Evolutionary conservation across 495 filamentous ascomycete genomes (phyloP), one percentile per base, ranked within the genome.

Genomic region (Clavariopsis aquatica): DNA sequence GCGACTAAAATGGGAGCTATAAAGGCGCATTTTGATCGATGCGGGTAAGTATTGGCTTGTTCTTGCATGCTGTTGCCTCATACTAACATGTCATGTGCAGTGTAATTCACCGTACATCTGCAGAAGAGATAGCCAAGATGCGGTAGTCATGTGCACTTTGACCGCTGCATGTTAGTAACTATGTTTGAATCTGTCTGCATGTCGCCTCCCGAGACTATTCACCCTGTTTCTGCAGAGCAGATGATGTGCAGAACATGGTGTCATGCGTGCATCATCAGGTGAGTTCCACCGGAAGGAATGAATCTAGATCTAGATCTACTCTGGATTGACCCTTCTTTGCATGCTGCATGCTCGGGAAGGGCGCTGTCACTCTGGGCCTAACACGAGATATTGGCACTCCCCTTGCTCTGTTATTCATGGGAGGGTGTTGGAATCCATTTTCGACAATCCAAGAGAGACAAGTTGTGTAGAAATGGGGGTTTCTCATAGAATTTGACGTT

Each of bases 1-100:
- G 68, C 70, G 15, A 59, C 69, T 13, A 70, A 72, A 49, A 70
- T 72, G 68, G 70, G 68, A 29, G 70, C 70, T n/a, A 72, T 68
- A 0, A 72, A 70, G 55, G 59, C 67, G 6, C 64, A 72, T 27
- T 72, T 72, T 53, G 70, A 72, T 31, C 23, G 49, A n/a, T 70
- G 70, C 52, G 64, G 70, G 59, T 58, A 60, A 53, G 60, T 54
- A 9, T 26, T 43, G 28, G 6, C 13, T 27, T 61, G 20, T 20
- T 17, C 19, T 28, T 29, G 20, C n/a, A 51, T 10, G 34, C 31
- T 0, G 36, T n/a, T n/a, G n/a, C n/a, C n/a, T n/a, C n/a, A n/a
- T 5, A 41, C 1, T 22, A 41, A 41, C 2, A 29, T 38, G 31
- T 58, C 26, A 4, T 29, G 22, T 12, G 12, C 17, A 63, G 65